Evolutionary conservation across 202 grass and related monocot genomes (phyloP).

Genomic region (Panicum virgatum): DNA sequence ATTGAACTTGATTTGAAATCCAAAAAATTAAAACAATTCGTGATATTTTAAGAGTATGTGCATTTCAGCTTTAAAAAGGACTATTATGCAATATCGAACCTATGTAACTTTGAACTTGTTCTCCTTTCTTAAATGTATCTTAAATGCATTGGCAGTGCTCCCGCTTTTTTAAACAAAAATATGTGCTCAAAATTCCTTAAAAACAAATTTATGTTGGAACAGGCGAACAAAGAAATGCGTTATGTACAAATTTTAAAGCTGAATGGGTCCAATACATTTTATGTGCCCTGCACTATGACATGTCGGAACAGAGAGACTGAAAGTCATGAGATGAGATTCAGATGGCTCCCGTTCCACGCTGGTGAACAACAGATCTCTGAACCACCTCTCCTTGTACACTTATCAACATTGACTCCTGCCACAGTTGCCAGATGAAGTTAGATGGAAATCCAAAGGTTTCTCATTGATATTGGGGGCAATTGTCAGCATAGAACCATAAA

Average conservation of each 20-base stretch:
- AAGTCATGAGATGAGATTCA: conserved; percentile 35
- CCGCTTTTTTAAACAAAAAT: too few species aligned
- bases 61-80: too few species aligned
- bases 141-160: too few species aligned
- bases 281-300: background rate
- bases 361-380: conserved; percentile 43
- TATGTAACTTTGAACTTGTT: too few species aligned
- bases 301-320: background rate
- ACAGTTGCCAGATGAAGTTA: background rate
- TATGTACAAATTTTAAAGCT: background rate
- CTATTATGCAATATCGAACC: too few species aligned
- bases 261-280: background rate
- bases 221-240: background rate
- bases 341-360: conserved; percentile 42
- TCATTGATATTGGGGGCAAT: background rate
- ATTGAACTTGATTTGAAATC: too few species aligned
- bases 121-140: too few species aligned
- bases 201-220: background rate
- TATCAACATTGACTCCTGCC: conserved; percentile 62
- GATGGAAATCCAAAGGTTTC: background rate
- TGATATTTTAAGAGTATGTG: too few species aligned
- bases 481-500: conserved; percentile 8
- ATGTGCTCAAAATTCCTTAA: background rate
- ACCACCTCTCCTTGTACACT: conserved; percentile 60
- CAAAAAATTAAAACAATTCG: too few species aligned